Evolutionary conservation across 257 asterid genomes (phyloP), one percentile per base, ranked within the genome.

Genomic region (Solanum ossicruentum): DNA sequence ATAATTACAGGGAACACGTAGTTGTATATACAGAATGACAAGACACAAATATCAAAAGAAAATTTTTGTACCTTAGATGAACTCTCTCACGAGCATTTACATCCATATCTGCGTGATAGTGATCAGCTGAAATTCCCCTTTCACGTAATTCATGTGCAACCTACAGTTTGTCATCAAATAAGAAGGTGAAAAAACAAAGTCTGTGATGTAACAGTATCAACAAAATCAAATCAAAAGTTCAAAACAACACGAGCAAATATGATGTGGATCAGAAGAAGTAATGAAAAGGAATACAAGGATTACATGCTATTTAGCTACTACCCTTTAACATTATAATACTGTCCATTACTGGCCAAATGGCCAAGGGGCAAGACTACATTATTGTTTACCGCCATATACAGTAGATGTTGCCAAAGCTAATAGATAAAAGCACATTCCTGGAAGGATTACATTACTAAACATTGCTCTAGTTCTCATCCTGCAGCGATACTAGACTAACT

Each of bases 51-150:
- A 85, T 41, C 85, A 77, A 60, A 72, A 52, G 17, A 84, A 61
- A 89, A 85, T 23, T 86, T 81, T 82, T 13, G 51, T 89, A 93
- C 99, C 98, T 60, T 85, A 83, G 87, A 88, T 96, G 99, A 85
- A 96, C 97, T 86, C 90, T 93, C 88, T 93, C 97, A 43, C 99
- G 96, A 83, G 93, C 97, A 88, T 90, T 86, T 71, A 87, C 94
- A 91, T 96, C 98, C 98, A 94, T 93, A 87, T 96, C 98, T 16
- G 99, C 99, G 89, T 96, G 99, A 88, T 96, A 96, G 86, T 91
- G 89, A 89, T 91, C 98, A 89, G 99, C 97, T 23, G 91, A 88
- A 82, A 93, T 91, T 87, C 97, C 98, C 86, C 95, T 91, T 32
- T 87, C 93, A 8, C 91, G 93, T 89, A 96, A 88, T 89, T 96